Conservation (phyloP, 2,329 filamentous ascomycete species). For the Aspergillus quadrilineatus region DNA sequence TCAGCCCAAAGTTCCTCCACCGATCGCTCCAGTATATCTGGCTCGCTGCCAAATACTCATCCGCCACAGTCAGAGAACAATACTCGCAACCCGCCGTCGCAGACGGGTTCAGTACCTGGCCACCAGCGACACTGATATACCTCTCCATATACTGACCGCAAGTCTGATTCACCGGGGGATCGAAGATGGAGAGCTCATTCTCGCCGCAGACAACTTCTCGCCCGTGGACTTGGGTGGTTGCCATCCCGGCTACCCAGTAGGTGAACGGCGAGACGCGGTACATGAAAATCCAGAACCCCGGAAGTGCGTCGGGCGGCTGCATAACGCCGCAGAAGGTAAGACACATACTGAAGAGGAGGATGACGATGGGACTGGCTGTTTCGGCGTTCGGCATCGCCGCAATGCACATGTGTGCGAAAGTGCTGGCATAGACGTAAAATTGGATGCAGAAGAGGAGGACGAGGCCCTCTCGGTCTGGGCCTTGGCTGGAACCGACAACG, state of each 20-base stretch:
- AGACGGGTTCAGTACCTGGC: slow-evolving; percentile 53
- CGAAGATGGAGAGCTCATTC: slow-evolving; percentile 67
- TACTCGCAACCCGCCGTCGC: slow-evolving; percentile 56
- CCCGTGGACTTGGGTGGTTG: slow-evolving; percentile 68
- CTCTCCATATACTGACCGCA: slow-evolving; percentile 59
- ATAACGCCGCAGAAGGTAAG: slow-evolving; percentile 73
- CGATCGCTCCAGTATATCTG: slow-evolving; percentile 55
- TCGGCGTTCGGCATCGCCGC: slow-evolving; percentile 55
- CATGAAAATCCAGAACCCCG: slow-evolving; percentile 66
- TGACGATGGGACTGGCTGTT: slow-evolving; percentile 51
- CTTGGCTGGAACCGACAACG: neutral
- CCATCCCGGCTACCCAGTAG: slow-evolving; percentile 59
- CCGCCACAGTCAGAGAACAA: slow-evolving; percentile 34
- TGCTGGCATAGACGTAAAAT: slow-evolving; percentile 78
- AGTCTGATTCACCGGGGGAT: slow-evolving; percentile 56
- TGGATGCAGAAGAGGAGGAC: slow-evolving; percentile 72
- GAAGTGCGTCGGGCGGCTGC: slow-evolving; percentile 63
- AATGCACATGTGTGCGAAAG: slow-evolving; percentile 67
- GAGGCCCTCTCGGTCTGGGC: neutral
- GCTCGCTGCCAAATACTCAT: slow-evolving; percentile 43
- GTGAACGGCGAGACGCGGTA: slow-evolving; percentile 60
- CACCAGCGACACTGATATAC: slow-evolving; percentile 53
- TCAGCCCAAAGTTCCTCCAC: slow-evolving; percentile 68
- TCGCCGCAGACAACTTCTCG: slow-evolving; percentile 63
- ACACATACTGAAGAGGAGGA: slow-evolving; percentile 75